These are phyloP conservation scores for Delonix regia DNA, from an alignment of 306 rosid species.

Conservation along the genomic window DNA sequence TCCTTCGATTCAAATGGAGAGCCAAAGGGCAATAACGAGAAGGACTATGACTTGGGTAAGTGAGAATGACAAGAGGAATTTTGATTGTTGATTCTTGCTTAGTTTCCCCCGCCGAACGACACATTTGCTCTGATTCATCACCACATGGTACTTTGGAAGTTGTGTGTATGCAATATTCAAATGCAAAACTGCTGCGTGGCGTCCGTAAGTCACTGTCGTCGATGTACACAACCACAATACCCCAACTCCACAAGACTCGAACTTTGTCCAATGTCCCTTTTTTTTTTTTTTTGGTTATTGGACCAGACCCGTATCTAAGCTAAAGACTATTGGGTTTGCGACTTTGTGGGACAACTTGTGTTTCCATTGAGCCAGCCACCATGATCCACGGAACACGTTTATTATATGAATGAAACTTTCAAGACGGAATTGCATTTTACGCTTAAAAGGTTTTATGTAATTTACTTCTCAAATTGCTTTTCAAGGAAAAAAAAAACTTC, in stretches of 20 bases:
- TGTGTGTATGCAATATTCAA: not conserved
- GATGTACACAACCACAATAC: no score
- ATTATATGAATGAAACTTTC: no score
- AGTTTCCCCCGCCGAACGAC: slow-evolving; percentile 48
- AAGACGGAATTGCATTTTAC: no score
- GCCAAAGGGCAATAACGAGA: not conserved
- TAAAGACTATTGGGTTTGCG: no score
- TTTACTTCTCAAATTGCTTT: not conserved
- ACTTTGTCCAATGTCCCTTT: no score
- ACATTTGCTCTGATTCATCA: slow-evolving; percentile 16
- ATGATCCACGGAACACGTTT: not conserved
- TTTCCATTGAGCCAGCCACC: not conserved
- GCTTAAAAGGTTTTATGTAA: not conserved
- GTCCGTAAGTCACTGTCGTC: not conserved
- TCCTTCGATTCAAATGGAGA: not conserved
- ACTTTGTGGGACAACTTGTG: not conserved
- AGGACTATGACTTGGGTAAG: not conserved
- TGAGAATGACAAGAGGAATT: slow-evolving; percentile 33
- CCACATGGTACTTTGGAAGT: slow-evolving; percentile 14
- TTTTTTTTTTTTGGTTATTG: no score
- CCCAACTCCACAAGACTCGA: not conserved
- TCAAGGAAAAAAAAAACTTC: no score
- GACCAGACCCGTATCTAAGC: no score
- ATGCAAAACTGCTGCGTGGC: not conserved
- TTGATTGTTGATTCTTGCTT: slow-evolving; percentile 17